Conservation (phyloP, 2,329 filamentous ascomycete species). For the Celoporthe dispersa region DNA sequence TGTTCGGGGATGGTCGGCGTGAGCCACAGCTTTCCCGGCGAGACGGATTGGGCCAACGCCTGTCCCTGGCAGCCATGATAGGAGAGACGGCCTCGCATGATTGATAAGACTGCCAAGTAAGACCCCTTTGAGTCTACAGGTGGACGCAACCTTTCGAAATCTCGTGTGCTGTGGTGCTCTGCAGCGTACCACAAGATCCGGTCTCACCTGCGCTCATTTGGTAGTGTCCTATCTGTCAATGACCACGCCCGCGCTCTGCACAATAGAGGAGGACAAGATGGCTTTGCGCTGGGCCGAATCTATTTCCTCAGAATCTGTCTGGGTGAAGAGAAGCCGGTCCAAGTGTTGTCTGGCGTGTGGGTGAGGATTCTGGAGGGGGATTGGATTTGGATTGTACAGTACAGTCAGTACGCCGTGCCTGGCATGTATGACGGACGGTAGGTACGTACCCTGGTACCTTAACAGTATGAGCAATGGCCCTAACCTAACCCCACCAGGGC, state of each 20-base stretch:
- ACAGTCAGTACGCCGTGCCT: background rate
- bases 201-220: background rate
- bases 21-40: constrained; percentile 10
- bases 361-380: background rate
- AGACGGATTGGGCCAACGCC: constrained; percentile 8
- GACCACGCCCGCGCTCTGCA: too few relatives aligned
- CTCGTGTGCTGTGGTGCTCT: background rate
- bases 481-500: background rate
- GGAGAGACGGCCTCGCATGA: background rate
- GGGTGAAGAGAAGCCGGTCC: too few relatives aligned
- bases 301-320: background rate
- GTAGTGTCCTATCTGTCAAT: too few relatives aligned
- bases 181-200: background rate
- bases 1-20: background rate
- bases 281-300: too few relatives aligned
- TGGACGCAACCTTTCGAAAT: too few relatives aligned
- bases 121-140: background rate
- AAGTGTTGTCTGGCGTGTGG: background rate
- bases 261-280: too few relatives aligned
- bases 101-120: background rate
- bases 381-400: too few relatives aligned
- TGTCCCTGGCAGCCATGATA: background rate
- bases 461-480: background rate
- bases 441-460: background rate
- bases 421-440: background rate